These are phyloP conservation scores for Pseudocercospora vitis DNA, from an alignment of 2,329 filamentous ascomycete genomes.

Conservation along the genomic window DNA sequence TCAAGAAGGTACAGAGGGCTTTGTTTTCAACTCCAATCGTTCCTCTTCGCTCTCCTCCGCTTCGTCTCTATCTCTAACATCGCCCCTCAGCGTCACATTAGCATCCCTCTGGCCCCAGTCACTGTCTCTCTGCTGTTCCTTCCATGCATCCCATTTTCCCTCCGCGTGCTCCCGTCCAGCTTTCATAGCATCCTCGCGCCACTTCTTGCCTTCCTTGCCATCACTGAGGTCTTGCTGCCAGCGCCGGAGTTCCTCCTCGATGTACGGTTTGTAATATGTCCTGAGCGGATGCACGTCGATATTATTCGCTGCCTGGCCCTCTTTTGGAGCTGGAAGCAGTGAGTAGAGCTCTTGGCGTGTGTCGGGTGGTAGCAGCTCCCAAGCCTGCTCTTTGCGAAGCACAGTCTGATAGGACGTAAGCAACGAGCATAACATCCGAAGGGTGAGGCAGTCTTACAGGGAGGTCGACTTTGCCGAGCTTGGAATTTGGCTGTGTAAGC, in stretches of 20 bases:
- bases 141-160: constrained; percentile 59
- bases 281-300: constrained; percentile 42
- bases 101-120: constrained; percentile 51
- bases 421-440: neutral
- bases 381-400: constrained; percentile 34
- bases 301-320: constrained; percentile 36
- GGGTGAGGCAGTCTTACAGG: constrained; percentile 19
- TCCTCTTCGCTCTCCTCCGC: constrained; percentile 8
- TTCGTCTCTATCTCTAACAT: constrained; percentile 4
- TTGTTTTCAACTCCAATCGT: neutral
- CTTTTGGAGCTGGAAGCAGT: constrained; percentile 33
- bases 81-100: constrained; percentile 10
- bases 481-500: constrained; percentile 30
- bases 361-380: constrained; percentile 30
- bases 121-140: constrained; percentile 55
- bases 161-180: constrained; percentile 54
- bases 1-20: too few species aligned
- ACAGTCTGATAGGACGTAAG: constrained; percentile 26
- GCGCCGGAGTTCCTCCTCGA: constrained; percentile 54
- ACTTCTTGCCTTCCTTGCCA: constrained; percentile 58
- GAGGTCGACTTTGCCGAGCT: constrained; percentile 31
- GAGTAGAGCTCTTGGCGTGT: constrained; percentile 32
- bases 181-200: constrained; percentile 55
- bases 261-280: constrained; percentile 48
- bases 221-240: constrained; percentile 58